These are phyloP conservation scores for Cladobotryum protrusum DNA, from an alignment of 2,329 filamentous ascomycete genomes.

Conservation along the genomic window DNA sequence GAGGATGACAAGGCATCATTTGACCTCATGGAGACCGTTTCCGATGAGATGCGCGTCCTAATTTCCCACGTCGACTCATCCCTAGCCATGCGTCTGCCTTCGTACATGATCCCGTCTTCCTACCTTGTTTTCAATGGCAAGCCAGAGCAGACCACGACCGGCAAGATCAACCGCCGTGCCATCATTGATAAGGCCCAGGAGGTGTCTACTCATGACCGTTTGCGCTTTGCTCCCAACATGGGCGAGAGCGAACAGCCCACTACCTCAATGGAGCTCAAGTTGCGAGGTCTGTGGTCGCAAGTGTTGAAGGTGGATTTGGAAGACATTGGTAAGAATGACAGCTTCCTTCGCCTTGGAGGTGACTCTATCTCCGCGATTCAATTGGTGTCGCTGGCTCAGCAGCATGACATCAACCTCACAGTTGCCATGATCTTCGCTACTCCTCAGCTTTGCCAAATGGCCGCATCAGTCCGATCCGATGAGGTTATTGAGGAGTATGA, in stretches of 20 bases:
- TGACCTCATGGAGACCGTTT: neutral
- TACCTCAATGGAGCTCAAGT: conserved; percentile 1
- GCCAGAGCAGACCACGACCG: conserved; percentile 5
- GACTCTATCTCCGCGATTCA: conserved; percentile 14
- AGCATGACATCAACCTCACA: conserved; percentile 8
- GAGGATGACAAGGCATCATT: neutral
- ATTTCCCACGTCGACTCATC: neutral
- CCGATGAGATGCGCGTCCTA: neutral
- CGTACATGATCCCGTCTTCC: conserved; percentile 6
- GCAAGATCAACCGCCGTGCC: conserved; percentile 4
- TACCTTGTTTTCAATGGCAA: conserved; percentile 6
- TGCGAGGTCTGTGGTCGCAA: conserved; percentile 1
- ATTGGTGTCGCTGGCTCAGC: conserved; percentile 11
- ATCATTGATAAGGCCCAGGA: neutral
- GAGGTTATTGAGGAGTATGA: neutral
- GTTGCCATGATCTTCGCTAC: conserved; percentile 12
- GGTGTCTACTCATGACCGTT: neutral
- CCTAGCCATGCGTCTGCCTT: neutral
- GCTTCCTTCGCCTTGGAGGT: conserved; percentile 14
- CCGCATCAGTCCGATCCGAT: neutral
- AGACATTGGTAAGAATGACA: conserved; percentile 13
- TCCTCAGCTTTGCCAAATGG: conserved; percentile 8
- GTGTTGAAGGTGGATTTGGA: neutral
- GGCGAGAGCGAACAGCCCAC: neutral
- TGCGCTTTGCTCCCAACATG: neutral